These are phyloP conservation scores for Fomitopsis serialis DNA, from an alignment of 768 basidiomycete species.

Conservation along the genomic window DNA sequence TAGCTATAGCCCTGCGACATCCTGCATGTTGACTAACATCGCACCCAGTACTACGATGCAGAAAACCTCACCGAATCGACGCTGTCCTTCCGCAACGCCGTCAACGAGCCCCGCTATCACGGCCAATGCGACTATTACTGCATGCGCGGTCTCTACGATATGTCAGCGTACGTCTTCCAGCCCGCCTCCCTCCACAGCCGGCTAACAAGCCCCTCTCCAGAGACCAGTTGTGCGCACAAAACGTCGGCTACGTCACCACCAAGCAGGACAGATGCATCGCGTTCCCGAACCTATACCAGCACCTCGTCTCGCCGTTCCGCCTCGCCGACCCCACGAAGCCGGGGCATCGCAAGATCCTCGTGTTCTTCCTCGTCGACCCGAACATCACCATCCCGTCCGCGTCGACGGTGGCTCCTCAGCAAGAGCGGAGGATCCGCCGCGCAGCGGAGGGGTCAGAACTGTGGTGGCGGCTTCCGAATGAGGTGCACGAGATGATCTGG, in stretches of 20 bases:
- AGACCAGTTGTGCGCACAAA: slow-evolving; percentile 4
- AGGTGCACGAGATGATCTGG: slow-evolving; percentile 15
- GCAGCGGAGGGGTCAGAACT: background rate
- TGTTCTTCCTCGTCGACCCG: slow-evolving; percentile 33
- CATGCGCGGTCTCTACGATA: too few species aligned
- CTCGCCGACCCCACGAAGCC: slow-evolving; percentile 27
- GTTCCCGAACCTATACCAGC: slow-evolving; percentile 35
- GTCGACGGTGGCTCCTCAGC: slow-evolving; percentile 28
- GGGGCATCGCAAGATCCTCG: slow-evolving; percentile 34
- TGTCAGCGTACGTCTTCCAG: too few species aligned
- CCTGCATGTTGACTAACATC: slow-evolving; percentile 6
- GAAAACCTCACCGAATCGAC: slow-evolving; percentile 27
- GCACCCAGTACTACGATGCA: slow-evolving; percentile 19
- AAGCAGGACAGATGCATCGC: slow-evolving; percentile 23
- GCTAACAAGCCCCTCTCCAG: too few species aligned
- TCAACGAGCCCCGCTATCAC: slow-evolving; percentile 3
- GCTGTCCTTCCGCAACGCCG: slow-evolving; percentile 28
- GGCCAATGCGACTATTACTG: too few species aligned
- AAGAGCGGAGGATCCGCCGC: slow-evolving; percentile 18
- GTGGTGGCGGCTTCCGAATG: slow-evolving; percentile 11
- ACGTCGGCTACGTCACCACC: slow-evolving; percentile 25
- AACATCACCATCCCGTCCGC: slow-evolving; percentile 32
- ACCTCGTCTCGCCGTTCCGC: slow-evolving; percentile 31
- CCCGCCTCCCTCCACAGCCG: too few species aligned
- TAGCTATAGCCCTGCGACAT: background rate